Evolutionary conservation across 1,284 basidiomycete species (phyloP), one percentile per base, ranked within the genome.

Genomic region (Trichosporon sp.): DNA sequence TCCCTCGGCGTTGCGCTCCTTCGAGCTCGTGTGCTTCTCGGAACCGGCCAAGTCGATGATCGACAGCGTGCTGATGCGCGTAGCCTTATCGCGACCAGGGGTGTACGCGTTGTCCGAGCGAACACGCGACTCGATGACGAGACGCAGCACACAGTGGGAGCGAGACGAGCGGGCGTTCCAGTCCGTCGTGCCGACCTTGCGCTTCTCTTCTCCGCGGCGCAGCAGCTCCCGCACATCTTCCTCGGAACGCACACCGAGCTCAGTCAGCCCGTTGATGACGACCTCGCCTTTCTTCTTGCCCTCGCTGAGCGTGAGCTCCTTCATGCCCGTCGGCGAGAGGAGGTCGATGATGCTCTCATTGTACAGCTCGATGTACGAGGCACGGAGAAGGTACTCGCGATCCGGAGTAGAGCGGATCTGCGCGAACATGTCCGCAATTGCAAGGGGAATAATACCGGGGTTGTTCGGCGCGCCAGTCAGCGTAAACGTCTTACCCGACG

Each of bases 141-240:
- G 87, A 56, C 94, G 86, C 83, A 98, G 96, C 0, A 98, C 91
- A 71, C 92, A 93, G 82, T 98, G 96, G 83, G 91, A 93, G 25
- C 96, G 87, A 75, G 92, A 94, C 83, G 92, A 94, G 56, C 95
- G 85, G 76, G 95, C 92, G 80, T 99, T 99, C 93, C 95, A 99
- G 80, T 99, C 96, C 15, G 96, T 99, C 73, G 90, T 92, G 0
- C 95, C 95, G 3, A 95, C 95, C 73, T 95, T 87, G 51, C 96
- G 85, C 76, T 95, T 92, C 1, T 90, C 89, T 79, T 95, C 93
- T 8, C 96, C 96, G 27, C 93, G 85, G 72, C 88, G 87, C 66
- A 99, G 85, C 3, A 98, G 90, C 68, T 92, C 91, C 58, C 88
- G 88, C 15, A 98, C 93, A 64, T 91, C 88, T 74, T 92, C 91